Evolutionary conservation across 306 rosid genomes (phyloP), one percentile per base, ranked within the genome.

Genomic region (Prosopis cineraria): DNA sequence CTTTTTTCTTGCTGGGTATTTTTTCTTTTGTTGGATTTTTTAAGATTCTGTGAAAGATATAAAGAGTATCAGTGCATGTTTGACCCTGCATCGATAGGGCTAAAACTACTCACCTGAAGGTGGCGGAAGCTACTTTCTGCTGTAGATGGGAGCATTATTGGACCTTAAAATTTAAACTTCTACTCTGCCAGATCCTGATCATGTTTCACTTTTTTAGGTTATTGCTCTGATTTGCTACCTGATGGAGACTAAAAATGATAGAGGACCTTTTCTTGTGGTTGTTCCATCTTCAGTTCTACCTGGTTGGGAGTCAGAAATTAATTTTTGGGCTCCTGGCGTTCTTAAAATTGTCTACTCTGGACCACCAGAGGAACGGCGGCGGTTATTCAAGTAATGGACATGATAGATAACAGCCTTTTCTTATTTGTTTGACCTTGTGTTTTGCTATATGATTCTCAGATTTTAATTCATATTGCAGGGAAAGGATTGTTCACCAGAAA

Each of bases 281-380:
- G 99, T 96, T 53, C 99, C 99, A 62, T 96, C 99, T 67, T 93
- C 99, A 33, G 99, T 96, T 74, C 87, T 96, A 78, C 98, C 99
- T 50, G 99, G 99, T 81, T 96, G 99, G 99, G 99, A 87, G 77
- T 73, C 99, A 3, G 99, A 96, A 85, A 96, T 96, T 53, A 90
- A 70, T 86, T 87, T 90, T 81, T 96, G 99, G 99, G 99, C 99
- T 68, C 98, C 99, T 44, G 40, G 86, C 82, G 55, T 96, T 11
- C 83, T 72, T 82, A 83, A 83, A 85, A 96, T 96, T 50, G 94
- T 96, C 83, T 96, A 96, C 86, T 73, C 98, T 77, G 99, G 99
- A 24, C 79, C 96, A 29, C 99, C 99, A 8, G 99, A 96, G 82
- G 99, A 93, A 88, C 85, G 99, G 60, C 99, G 99, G 27, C 89